Percentiles rank a stretch among this genome's conserved stretches.
Evolutionary conservation across 2,329 filamentous ascomycete genomes (phyloP).

Genomic region (Stachybotrys chartarum): DNA sequence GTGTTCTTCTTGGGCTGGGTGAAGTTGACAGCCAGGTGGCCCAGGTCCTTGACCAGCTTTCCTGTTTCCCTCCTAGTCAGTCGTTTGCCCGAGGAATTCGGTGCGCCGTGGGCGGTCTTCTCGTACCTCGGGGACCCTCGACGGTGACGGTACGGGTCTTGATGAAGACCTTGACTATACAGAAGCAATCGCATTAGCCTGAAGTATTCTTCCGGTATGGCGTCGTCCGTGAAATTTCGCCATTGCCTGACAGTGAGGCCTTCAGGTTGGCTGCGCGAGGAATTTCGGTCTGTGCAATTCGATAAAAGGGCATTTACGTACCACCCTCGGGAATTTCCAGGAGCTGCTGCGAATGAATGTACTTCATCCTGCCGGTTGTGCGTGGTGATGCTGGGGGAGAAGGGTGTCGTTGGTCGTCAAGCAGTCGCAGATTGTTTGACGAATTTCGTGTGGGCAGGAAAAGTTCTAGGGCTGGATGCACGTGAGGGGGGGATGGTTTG

Average conservation of each 20-base stretch:
- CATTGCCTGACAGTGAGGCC: too few species aligned
- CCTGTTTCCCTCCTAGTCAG: constrained; percentile 39
- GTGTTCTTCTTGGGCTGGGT: constrained; percentile 74
- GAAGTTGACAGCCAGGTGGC: constrained; percentile 96
- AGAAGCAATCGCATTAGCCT: constrained; percentile 20
- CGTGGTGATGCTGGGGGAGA: constrained; percentile 36
- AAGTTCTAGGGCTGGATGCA: constrained; percentile 37
- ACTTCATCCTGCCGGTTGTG: constrained; percentile 84
- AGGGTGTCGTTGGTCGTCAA: constrained; percentile 31
- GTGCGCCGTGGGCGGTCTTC: background rate
- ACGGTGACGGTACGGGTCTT: constrained; percentile 95
- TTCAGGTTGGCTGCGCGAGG: background rate
- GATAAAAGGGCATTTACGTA: constrained; percentile 47
- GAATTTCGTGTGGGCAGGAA: constrained; percentile 35
- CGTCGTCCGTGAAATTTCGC: too few species aligned
- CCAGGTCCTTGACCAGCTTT: constrained; percentile 95
- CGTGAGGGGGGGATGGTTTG: constrained; percentile 23
- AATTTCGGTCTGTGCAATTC: constrained; percentile 1
- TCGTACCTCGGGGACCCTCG: constrained; percentile 85
- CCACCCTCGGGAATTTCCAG: constrained; percentile 94
- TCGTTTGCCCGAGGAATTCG: background rate
- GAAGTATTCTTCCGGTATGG: background rate
- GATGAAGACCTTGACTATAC: constrained; percentile 90
- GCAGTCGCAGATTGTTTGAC: constrained; percentile 30
- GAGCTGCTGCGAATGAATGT: constrained; percentile 97